Percentiles rank a stretch among this genome's conserved stretches.
Evolutionary conservation across 345 rosid species (phyloP).

Genomic region (Aegle marmelos): DNA sequence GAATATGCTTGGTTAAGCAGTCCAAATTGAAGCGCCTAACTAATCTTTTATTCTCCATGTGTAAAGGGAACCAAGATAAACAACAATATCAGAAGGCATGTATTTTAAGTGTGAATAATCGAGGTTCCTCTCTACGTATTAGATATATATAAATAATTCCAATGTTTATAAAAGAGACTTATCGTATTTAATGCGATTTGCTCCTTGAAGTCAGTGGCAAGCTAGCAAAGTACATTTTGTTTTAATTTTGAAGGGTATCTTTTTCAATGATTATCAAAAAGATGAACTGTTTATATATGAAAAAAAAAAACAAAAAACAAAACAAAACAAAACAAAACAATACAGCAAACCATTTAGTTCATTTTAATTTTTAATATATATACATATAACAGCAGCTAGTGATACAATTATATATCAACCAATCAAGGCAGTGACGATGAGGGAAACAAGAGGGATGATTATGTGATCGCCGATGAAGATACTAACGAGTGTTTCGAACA

Average conservation of each 20-base stretch:
- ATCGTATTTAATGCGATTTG: neutral
- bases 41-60: neutral
- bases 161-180: neutral
- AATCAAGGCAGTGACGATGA: neutral
- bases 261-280: neutral
- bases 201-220: neutral
- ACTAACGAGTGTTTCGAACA: neutral
- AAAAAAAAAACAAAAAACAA: too few relatives aligned
- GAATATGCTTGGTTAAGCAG: neutral
- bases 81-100: neutral
- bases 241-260: neutral
- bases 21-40: neutral
- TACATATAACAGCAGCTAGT: too few relatives aligned
- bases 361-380: too few relatives aligned
- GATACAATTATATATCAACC: too few relatives aligned
- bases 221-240: neutral
- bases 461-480: neutral
- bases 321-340: too few relatives aligned
- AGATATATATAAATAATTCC: neutral
- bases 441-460: neutral
- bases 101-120: neutral
- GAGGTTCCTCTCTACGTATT: neutral
- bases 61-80: slow-evolving; percentile 1
- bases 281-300: too few relatives aligned
- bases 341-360: too few relatives aligned